Evolutionary conservation across 805 yeast genomes (phyloP).

Genomic region (Starmerella stigmatis): DNA sequence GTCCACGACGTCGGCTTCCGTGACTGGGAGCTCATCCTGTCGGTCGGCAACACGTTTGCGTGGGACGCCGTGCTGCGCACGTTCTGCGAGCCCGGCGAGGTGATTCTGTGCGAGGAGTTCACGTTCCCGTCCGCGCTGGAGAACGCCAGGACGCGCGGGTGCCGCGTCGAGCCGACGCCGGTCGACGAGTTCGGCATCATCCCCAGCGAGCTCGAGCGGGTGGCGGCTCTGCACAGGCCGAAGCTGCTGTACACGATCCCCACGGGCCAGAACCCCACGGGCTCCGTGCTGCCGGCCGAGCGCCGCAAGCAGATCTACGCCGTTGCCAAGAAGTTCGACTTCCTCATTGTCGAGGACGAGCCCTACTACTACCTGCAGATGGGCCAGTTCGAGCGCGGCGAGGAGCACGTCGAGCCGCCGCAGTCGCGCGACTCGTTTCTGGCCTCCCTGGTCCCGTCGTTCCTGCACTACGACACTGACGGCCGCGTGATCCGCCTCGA

Average conservation of each 20-base stretch:
- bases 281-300: conserved; percentile 65
- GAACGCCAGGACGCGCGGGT: conserved; percentile 63
- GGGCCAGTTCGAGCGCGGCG: conserved; percentile 47
- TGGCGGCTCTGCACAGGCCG: conserved; percentile 50
- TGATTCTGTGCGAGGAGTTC: conserved; percentile 71
- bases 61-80: conserved; percentile 79
- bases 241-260: conserved; percentile 81
- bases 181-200: conserved; percentile 72
- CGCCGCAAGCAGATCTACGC: conserved; percentile 70
- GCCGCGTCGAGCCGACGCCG: conserved; percentile 57
- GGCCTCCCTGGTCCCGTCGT: conserved; percentile 59
- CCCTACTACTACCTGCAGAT: conserved; percentile 95
- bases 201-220: conserved; percentile 54
- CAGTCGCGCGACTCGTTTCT: conserved; percentile 53
- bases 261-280: conserved; percentile 98
- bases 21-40: conserved; percentile 63
- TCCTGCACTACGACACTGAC: conserved; percentile 62
- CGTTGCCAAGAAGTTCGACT: conserved; percentile 74
- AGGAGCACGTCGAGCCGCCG: conserved; percentile 25
- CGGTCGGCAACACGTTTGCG: conserved; percentile 82
- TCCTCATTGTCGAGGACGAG: conserved; percentile 85
- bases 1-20: conserved; percentile 42
- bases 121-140: conserved; percentile 79
- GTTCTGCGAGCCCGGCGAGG: conserved; percentile 66
- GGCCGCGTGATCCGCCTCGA: conserved; percentile 85